phyloP scores from a whole-genome alignment of 2,329 filamentous ascomycete genomes.

The Fusarium abutilonis region DNA sequence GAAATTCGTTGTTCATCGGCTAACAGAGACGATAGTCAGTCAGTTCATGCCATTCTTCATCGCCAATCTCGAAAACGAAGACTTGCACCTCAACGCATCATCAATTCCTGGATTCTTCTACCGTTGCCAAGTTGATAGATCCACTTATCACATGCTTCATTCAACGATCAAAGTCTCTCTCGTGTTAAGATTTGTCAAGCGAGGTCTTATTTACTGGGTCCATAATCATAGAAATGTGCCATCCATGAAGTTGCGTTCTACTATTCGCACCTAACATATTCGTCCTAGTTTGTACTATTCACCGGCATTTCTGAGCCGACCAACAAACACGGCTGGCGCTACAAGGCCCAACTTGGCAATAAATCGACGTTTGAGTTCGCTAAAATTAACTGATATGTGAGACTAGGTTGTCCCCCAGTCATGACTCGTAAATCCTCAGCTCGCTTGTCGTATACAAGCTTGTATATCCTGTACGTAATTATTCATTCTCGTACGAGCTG shows the following conservation, averaged over 20 bases:
- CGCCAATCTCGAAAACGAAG: no score
- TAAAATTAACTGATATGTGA: constrained; percentile 12
- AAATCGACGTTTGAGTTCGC: constrained; percentile 22
- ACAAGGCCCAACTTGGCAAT: constrained; percentile 32
- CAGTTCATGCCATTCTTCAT: no score
- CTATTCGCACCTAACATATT: constrained; percentile 19
- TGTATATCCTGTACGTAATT: constrained; percentile 22
- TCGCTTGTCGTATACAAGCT: not conserved
- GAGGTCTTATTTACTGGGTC: not conserved
- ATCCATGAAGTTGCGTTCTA: not conserved
- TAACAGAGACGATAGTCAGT: no score
- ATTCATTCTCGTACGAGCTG: constrained; percentile 10
- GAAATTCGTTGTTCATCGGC: no score
- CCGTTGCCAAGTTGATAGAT: no score
- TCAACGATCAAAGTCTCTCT: no score
- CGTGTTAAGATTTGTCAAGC: no score
- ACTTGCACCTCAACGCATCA: no score
- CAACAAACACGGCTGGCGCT: constrained; percentile 10
- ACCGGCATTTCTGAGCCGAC: constrained; percentile 38
- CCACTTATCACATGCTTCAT: no score
- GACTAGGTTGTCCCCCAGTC: constrained; percentile 12
- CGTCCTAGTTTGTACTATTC: constrained; percentile 11
- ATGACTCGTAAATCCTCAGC: not conserved
- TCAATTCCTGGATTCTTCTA: no score
- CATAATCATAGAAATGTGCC: not conserved